Evolutionary conservation across 2,329 filamentous ascomycete species (phyloP), one percentile per base, ranked within the genome.

Genomic region (Tolypocladium cylindrosporum): DNA sequence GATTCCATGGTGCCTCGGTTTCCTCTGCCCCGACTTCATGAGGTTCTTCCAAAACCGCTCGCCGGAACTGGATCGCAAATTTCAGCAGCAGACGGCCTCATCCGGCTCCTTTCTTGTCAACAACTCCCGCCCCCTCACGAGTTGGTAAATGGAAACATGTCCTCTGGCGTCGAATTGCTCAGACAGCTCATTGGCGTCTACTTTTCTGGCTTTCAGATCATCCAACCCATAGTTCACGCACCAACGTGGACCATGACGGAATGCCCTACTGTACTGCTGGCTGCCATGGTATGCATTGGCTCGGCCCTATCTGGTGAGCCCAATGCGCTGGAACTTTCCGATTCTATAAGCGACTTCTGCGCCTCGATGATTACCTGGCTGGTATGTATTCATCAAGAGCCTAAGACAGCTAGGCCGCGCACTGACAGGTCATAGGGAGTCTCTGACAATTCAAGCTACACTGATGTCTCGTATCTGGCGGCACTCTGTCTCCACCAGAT

Each of bases 401-500:
- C 6, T 14, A 19, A 40, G 14, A 16, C 14, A 7, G 6, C 19
- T 40, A 3, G 14, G 19, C 16, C 16, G 16, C 37, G 24, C 5
- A 3, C 19, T 55, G 10, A 57, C 27, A 31, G 13, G 41, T 14
- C 5, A 14, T 24, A 68, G 62, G 67, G 66, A 16, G 58, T 62
- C 5, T 60, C 64, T 6, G 67, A 67, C 54, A 62, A 57, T 13
- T 57, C 59, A 10, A 65, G 68, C 54, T 66, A 67, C 59, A 57
- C 59, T 5, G 57, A 68, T 50, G 63, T 68, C 37, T 61, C 61
- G 1, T 69, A 67, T 48, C 61, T 71, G 0, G 64, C 63, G 19
- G 66, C 69, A 0, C 60, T 69, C 1, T 71, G 68, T 31, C 59
- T 71, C 4, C 66, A 71, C 55, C 68, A 69, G 43, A 68, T 68